Evolutionary conservation across 345 rosid genomes (phyloP), one percentile per base, ranked within the genome.

Genomic region (Eucalyptus sp.): DNA sequence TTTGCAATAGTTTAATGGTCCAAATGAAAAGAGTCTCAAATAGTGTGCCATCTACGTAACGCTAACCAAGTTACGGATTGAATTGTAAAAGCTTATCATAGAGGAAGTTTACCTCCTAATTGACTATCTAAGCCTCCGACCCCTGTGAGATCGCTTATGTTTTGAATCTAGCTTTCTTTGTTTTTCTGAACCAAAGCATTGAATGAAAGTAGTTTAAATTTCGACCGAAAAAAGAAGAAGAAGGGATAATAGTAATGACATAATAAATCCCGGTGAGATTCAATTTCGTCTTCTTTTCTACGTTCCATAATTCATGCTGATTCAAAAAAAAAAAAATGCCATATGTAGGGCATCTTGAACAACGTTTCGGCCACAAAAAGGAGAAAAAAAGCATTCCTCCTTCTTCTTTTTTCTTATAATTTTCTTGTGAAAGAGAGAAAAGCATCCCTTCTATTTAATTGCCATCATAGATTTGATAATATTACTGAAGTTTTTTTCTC

Each of bases 31-130:
- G 6, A 22, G 29, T 24, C 62, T 24, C 13, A 10, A 10, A 56
- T 56, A 9, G 27, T 24, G 8, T 56, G 24, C 0, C 10, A 1
- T 56, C 5, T 27, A 56, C 1, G 27, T 56, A 4, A 56, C 1
- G 6, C 27, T 56, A 22, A 56, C 1, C 29, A 56, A 56, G 29
- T 56, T 56, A 12, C 0, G 1, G 5, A 24, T 24, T 10, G 0
- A 3, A 56, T 56, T 56, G 12, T 56, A 24, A 56, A 56, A 22
- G 11, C 29, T 24, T 24, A 22, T 56, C 29, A 56, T 56, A 24
- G 5, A 56, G 12, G 6, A 56, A 24, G 62, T 56, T 12, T 56
- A 56, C 13, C 3, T 56, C 29, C 3, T 24, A 56, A 2, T 56
- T 56, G 13, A 29, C 29, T 56, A 56, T 56, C 1, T 56, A 56